Evolutionary conservation across 2,329 filamentous ascomycete genomes (phyloP), one percentile per base, ranked within the genome.

Genomic region (Neopestalotiopsis sp.): DNA sequence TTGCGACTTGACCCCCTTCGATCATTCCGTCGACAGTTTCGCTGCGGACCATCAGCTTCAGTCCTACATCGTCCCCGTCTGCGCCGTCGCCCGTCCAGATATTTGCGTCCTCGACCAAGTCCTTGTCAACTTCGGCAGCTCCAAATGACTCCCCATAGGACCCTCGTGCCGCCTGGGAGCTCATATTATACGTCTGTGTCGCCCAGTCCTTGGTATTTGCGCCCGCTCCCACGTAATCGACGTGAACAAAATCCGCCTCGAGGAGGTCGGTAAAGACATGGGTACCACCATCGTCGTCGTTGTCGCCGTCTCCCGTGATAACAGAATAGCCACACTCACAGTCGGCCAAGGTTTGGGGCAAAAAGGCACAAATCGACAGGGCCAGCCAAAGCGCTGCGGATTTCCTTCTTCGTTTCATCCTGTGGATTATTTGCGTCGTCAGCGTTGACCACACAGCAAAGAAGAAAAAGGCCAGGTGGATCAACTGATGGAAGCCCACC

Each of bases 291-390:
- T 76, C 72, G 34, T 81, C 79, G 60, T 80, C 75, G n/a, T 38
- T 3, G 4, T 76, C 72, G 34, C 80, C 79, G 60, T 80, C 75
- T n/a, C 82, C 83, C 52, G 84, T 79, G 70, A 82, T 83, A 59
- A 90, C 79, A 3, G 86, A 86, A 78, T 94, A 95, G 65, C 92
- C 93, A 76, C 93, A 95, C 74, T 92, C 88, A 81, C 93, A 95
- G 70, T 85, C 83, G 4, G 86, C 85, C 13, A 71, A 57, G 49
- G 73, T 75, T 9, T 70, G 67, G 20, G 67, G 69, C 57, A 73
- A 60, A 7, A 61, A 76, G 70, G 57, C 73, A 66, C 32, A 68
- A 62, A 13, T 72, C 49, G 30, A 71, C 58, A 34, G 20, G 34
- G 32, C 30, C 40, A 28, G 7, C 32, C 57, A 59, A 30, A 34